Conservation (phyloP, 306 rosid species). For the Cicer pinnatifidum region DNA sequence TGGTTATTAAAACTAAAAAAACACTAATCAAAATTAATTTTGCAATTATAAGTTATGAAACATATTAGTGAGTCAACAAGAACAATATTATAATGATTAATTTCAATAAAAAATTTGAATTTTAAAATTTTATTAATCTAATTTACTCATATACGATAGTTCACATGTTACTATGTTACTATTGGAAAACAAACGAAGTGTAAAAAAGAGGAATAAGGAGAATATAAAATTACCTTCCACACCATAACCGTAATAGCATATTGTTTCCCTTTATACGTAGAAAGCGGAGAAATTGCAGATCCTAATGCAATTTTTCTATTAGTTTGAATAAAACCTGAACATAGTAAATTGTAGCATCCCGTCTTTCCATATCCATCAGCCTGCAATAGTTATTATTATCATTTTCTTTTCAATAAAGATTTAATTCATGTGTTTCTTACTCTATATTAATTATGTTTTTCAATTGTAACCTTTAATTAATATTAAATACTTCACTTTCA, state of each 20-base stretch:
- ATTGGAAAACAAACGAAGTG: too few relatives aligned
- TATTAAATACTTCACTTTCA: too few relatives aligned
- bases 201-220: background rate
- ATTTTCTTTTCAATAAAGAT: background rate
- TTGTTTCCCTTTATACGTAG: conserved; percentile 73
- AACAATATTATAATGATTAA: too few relatives aligned
- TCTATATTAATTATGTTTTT: background rate
- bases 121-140: too few relatives aligned
- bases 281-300: conserved; percentile 88
- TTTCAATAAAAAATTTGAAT: too few relatives aligned
- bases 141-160: too few relatives aligned
- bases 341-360: conserved; percentile 86
- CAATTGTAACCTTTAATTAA: too few relatives aligned
- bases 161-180: too few relatives aligned
- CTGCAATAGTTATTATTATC: conserved; percentile 48
- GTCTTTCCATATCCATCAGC: conserved; percentile 89
- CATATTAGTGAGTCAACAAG: too few relatives aligned
- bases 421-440: background rate
- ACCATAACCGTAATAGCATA: conserved; percentile 76
- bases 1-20: too few relatives aligned
- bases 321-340: conserved; percentile 91
- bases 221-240: conserved; percentile 75
- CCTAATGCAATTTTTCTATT: conserved; percentile 83
- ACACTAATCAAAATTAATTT: too few relatives aligned
- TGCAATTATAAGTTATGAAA: too few relatives aligned